phyloP scores from a whole-genome alignment of 306 rosid species.

The Rosa chinensis region DNA sequence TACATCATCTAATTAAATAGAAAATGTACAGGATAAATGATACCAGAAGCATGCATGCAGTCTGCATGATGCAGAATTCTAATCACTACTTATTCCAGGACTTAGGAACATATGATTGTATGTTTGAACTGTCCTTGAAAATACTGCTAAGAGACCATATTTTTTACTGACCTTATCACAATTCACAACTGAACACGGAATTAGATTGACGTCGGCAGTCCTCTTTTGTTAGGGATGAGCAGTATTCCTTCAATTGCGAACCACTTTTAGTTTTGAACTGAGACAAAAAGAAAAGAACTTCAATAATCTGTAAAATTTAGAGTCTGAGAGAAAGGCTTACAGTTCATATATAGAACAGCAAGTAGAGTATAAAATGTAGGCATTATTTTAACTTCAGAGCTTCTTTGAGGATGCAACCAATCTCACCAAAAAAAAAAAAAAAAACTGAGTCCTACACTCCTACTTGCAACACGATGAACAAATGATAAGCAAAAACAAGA shows the following conservation, averaged over 20 bases:
- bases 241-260: too few relatives aligned
- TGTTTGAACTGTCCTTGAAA: neutral
- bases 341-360: neutral
- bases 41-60: neutral
- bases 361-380: neutral
- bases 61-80: neutral
- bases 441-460: too few relatives aligned
- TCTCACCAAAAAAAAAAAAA: neutral
- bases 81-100: neutral
- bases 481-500: neutral
- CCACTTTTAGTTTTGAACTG: too few relatives aligned
- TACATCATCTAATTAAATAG: neutral
- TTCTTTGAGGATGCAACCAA: neutral
- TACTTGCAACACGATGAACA: too few relatives aligned
- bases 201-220: conserved; percentile 13
- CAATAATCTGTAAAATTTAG: neutral
- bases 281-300: conserved; percentile 14
- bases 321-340: neutral
- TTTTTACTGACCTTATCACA: neutral
- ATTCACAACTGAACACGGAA: conserved; percentile 41
- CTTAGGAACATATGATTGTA: neutral
- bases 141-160: conserved; percentile 17
- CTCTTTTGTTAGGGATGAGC: conserved; percentile 64
- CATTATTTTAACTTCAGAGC: neutral
- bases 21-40: neutral